These are phyloP conservation scores for Novakomyces olei DNA, from an alignment of 805 yeast species.

Conservation along the genomic window DNA sequence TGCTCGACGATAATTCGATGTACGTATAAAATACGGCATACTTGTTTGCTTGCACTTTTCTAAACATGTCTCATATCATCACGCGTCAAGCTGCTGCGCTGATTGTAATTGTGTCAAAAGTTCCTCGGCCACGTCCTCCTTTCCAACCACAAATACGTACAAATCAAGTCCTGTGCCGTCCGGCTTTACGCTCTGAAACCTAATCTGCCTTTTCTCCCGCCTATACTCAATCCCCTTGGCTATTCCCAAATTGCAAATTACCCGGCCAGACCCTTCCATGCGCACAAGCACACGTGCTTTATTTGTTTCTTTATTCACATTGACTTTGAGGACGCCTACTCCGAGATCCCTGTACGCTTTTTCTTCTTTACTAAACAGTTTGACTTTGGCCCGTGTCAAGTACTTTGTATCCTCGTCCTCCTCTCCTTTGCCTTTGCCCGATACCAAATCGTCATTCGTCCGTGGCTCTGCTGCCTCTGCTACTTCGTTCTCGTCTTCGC, in stretches of 20 bases:
- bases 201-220: not conserved
- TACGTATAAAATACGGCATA: too few relatives aligned
- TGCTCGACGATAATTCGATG: too few relatives aligned
- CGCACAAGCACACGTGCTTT: constrained; percentile 3
- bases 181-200: too few relatives aligned
- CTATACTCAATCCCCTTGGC: not conserved
- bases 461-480: not conserved
- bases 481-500: constrained; percentile 1
- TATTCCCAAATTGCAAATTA: not conserved
- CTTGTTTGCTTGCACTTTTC: too few relatives aligned
- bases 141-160: too few relatives aligned
- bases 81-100: too few relatives aligned
- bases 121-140: too few relatives aligned
- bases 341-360: constrained; percentile 1
- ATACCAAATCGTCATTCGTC: not conserved
- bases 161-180: too few relatives aligned
- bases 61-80: too few relatives aligned
- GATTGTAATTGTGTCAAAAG: too few relatives aligned
- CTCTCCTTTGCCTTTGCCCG: constrained; percentile 3
- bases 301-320: constrained; percentile 1
- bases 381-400: constrained; percentile 1
- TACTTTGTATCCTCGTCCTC: constrained; percentile 3
- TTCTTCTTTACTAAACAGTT: not conserved
- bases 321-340: constrained; percentile 2
- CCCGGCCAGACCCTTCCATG: constrained; percentile 1